These are phyloP conservation scores for Sclerotinia spermophila DNA, from an alignment of 2,329 filamentous ascomycete species.

Conservation along the genomic window DNA sequence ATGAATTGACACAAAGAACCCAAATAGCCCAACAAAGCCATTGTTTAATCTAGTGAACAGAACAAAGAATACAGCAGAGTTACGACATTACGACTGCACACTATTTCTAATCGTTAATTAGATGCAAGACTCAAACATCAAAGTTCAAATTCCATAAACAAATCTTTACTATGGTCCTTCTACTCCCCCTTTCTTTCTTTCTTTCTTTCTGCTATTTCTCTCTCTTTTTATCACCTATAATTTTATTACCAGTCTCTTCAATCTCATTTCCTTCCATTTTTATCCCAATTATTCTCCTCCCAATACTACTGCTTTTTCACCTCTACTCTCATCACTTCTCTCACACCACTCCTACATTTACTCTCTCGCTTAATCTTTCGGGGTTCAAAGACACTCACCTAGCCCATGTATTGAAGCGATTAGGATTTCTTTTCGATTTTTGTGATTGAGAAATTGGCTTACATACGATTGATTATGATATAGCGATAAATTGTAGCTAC, in stretches of 20 bases:
- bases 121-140: neutral
- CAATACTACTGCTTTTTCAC: neutral
- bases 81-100: fast-evolving
- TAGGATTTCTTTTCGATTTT: neutral
- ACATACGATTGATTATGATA: too few relatives aligned
- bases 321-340: neutral
- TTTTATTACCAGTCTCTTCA: neutral
- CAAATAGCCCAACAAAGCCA: neutral
- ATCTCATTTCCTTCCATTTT: fast-evolving
- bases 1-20: neutral
- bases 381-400: neutral
- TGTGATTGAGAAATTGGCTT: neutral
- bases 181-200: neutral
- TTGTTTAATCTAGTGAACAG: too few relatives aligned
- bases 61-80: neutral
- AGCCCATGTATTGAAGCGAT: too few relatives aligned
- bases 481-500: neutral
- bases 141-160: neutral
- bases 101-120: neutral
- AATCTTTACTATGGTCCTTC: neutral
- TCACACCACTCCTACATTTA: fast-evolving
- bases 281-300: too few relatives aligned
- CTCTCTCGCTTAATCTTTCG: neutral
- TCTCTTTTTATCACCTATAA: neutral
- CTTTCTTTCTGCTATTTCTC: neutral